These are phyloP conservation scores for Lumnitzera racemosa DNA, from an alignment of 345 rosid genomes.

Conservation along the genomic window DNA sequence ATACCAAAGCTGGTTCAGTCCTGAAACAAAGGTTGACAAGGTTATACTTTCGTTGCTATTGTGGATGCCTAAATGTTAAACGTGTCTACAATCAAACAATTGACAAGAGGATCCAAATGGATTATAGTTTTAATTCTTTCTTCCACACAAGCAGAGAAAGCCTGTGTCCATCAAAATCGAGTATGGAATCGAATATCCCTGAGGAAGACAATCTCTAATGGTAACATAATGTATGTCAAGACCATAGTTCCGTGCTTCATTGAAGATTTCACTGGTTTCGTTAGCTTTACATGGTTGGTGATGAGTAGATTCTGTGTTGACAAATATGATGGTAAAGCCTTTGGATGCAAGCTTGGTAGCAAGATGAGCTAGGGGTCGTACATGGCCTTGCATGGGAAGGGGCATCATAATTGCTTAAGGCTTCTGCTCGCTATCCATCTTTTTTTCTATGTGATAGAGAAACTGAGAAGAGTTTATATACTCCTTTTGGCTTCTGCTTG, in stretches of 20 bases:
- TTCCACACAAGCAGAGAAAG: slow-evolving; percentile 56
- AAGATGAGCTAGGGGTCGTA: slow-evolving; percentile 51
- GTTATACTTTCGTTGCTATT: slow-evolving; percentile 48
- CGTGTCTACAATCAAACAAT: slow-evolving; percentile 58
- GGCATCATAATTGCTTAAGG: slow-evolving; percentile 57
- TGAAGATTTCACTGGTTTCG: slow-evolving; percentile 31
- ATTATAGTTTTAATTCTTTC: slow-evolving; percentile 33
- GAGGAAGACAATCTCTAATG: slow-evolving; percentile 67
- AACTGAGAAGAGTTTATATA: too few relatives aligned
- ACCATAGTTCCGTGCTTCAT: slow-evolving; percentile 41
- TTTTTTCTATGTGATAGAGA: neutral
- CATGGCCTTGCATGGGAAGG: slow-evolving; percentile 80
- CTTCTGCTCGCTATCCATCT: slow-evolving; percentile 7
- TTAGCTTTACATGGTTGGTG: slow-evolving; percentile 35
- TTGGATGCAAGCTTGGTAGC: slow-evolving; percentile 69
- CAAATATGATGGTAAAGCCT: slow-evolving; percentile 67
- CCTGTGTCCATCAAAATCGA: slow-evolving; percentile 62
- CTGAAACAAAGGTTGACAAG: slow-evolving; percentile 64
- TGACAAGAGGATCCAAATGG: slow-evolving; percentile 14
- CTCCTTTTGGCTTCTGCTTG: too few relatives aligned
- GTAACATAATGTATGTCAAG: slow-evolving; percentile 64
- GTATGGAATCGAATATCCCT: slow-evolving; percentile 49
- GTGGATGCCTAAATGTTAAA: slow-evolving; percentile 65
- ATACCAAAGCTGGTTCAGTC: slow-evolving; percentile 80
- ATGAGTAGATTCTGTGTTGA: slow-evolving; percentile 58